phyloP scores from a whole-genome alignment of 164 flowering plant species.

The Vitis rupestris region DNA sequence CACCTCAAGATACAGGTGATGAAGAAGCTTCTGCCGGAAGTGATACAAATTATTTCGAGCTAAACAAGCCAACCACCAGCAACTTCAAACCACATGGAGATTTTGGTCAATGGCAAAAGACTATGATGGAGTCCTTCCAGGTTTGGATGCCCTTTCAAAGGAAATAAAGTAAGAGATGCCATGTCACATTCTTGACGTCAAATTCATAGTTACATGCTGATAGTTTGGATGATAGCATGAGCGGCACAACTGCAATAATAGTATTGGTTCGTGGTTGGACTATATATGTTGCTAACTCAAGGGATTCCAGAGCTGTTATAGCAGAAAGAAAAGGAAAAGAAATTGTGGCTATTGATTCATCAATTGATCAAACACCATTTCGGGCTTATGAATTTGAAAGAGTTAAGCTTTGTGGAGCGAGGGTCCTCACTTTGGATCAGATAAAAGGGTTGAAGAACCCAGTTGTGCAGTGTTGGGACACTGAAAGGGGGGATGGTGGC shows the following conservation, averaged over 20 bases:
- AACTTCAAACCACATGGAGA: too few species aligned
- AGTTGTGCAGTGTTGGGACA: constrained; percentile 91
- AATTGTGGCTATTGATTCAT: constrained; percentile 78
- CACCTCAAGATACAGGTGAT: too few species aligned
- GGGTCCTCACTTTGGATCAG: constrained; percentile 94
- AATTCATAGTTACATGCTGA: constrained; percentile 77
- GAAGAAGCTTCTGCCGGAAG: too few species aligned
- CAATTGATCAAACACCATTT: constrained; percentile 94
- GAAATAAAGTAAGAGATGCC: constrained; percentile 62
- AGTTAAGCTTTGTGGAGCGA: constrained; percentile 87
- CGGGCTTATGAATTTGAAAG: constrained; percentile 82
- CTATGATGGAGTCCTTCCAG: too few species aligned
- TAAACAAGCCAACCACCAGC: too few species aligned
- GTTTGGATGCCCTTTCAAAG: too few species aligned
- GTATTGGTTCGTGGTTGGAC: too few species aligned
- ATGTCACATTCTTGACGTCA: constrained; percentile 68
- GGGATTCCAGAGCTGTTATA: constrained; percentile 95
- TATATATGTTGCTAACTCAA: constrained; percentile 10
- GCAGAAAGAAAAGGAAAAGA: constrained; percentile 75
- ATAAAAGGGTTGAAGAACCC: constrained; percentile 94
- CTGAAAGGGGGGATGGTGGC: constrained; percentile 90
- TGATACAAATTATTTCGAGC: too few species aligned
- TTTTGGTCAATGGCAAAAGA: too few species aligned
- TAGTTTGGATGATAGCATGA: too few species aligned
- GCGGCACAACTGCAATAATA: too few species aligned